Evolutionary conservation across 352 stramenopile species (phyloP), one percentile per base, ranked within the genome.

Genomic region (Lagenidium sp.): DNA sequence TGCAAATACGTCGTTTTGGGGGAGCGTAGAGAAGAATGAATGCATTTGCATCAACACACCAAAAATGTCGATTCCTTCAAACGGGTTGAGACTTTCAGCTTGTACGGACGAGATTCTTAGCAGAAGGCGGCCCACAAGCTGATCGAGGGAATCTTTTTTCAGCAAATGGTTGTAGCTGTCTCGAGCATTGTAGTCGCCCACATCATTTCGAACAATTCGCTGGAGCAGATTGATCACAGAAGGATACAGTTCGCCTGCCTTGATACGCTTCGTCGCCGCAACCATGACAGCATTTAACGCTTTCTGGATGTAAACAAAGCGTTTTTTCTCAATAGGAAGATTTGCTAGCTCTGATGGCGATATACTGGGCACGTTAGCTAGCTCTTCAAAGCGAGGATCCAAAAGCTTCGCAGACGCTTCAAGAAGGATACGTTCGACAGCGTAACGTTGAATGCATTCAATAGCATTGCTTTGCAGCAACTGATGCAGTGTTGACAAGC

Each of bases 31-130:
- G 36, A 93, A 90, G 50, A 91, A 89, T 26, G 65, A 83, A 44
- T 93, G 78, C 78, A 91, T 89, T 46, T 89, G 72, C 73, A 89
- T 89, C 24, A 93, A 57, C 19, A 91, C 68, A 30, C 73, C 76
- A 29, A 83, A 90, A 16, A 94, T 65, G 41, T 94, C 72, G 39
- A 91, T 80, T 10, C 63, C 63, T 53, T 87, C 74, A 24, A 91
- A 91, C 0, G 78, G 76, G 20, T 76, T 74, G 13, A 85, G 15
- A 5, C 60, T 62, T 19, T 64, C 69, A 3, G 77, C 63, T 49
- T 94, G 78, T 0, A 62, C 38, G 7, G 53, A 63, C 0, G 81
- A 73, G 36, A 91, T 57, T 50, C 83, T 73, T 6, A 90, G 31
- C 29, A 91, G 45, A 32, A 94, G 65, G 3, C 79, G 71, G 1